Conservation (phyloP, 1,139 yeast species). For the Diutina ranongensis region DNA sequence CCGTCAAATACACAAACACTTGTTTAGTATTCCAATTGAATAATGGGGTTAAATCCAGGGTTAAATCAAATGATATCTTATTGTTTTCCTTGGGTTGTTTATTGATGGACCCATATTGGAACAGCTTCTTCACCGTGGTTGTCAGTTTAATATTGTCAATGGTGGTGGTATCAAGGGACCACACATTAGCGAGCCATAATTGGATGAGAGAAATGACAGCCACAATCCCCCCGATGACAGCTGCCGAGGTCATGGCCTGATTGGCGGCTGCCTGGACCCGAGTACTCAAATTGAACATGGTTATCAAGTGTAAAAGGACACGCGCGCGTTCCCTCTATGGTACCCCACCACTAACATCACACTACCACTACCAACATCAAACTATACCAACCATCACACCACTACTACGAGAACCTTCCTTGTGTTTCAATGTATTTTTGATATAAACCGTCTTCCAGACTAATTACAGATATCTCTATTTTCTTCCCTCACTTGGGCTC, state of each 20-base stretch:
- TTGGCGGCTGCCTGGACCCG: conserved; percentile 45
- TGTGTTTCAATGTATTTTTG: no score
- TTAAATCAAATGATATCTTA: conserved; percentile 59
- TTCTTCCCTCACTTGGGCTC: neutral
- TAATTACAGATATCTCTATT: neutral
- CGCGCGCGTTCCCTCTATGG: neutral
- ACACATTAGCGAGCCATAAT: conserved; percentile 32
- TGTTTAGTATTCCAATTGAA: conserved; percentile 98
- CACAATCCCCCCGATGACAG: conserved; percentile 34
- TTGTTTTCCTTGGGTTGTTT: conserved; percentile 75
- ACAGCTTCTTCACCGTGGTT: conserved; percentile 46
- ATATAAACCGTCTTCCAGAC: neutral
- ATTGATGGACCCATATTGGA: conserved; percentile 60
- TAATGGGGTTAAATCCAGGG: conserved; percentile 51
- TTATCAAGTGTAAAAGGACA: neutral
- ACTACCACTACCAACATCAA: no score
- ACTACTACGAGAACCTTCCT: no score
- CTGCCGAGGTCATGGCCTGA: conserved; percentile 42
- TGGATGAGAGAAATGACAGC: conserved; percentile 39
- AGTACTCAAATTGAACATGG: conserved; percentile 29
- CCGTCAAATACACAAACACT: conserved; percentile 79
- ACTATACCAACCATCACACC: no score
- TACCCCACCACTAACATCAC: no score
- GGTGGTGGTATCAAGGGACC: conserved; percentile 29
- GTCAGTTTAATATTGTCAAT: conserved; percentile 27